Evolutionary conservation across 106 monocot species (phyloP).

Genomic region (Dendrobium catenatum): DNA sequence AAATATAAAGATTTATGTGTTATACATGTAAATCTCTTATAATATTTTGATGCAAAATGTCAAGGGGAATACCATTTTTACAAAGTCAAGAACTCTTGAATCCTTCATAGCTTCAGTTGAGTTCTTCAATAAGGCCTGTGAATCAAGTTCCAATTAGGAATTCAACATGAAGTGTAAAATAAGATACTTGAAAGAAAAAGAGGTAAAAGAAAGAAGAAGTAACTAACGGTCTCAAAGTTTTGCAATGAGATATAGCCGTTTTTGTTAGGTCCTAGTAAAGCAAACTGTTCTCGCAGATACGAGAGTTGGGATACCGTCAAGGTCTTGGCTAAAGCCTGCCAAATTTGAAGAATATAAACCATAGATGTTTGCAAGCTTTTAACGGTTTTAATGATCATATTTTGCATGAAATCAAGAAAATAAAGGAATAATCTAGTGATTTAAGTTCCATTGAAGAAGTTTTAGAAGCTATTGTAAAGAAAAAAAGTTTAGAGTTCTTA

Average conservation of each 20-base stretch:
- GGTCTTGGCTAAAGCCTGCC: slow-evolving; percentile 79
- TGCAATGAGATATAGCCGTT: slow-evolving; percentile 69
- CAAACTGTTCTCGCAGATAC: slow-evolving; percentile 81
- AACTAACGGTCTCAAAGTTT: slow-evolving; percentile 67
- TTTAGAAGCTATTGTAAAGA: not conserved
- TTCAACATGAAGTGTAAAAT: not conserved
- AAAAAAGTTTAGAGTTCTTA: not conserved
- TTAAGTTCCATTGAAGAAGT: not conserved
- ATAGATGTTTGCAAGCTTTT: not conserved
- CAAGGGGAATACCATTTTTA: slow-evolving; percentile 37
- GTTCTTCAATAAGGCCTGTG: slow-evolving; percentile 59
- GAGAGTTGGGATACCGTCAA: slow-evolving; percentile 47
- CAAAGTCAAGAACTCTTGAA: slow-evolving; percentile 74
- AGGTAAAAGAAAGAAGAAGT: not conserved
- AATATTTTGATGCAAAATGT: not conserved
- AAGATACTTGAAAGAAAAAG: too few species aligned
- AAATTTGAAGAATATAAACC: not conserved
- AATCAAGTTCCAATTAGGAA: not conserved
- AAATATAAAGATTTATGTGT: too few species aligned
- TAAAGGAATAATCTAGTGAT: too few species aligned
- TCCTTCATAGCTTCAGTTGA: slow-evolving; percentile 85
- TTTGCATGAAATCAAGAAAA: not conserved
- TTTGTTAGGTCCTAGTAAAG: slow-evolving; percentile 77
- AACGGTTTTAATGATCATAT: not conserved
- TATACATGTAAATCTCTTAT: not conserved